Conservation (phyloP, 2,329 filamentous ascomycete genomes). For the Orbilia brochopaga region DNA sequence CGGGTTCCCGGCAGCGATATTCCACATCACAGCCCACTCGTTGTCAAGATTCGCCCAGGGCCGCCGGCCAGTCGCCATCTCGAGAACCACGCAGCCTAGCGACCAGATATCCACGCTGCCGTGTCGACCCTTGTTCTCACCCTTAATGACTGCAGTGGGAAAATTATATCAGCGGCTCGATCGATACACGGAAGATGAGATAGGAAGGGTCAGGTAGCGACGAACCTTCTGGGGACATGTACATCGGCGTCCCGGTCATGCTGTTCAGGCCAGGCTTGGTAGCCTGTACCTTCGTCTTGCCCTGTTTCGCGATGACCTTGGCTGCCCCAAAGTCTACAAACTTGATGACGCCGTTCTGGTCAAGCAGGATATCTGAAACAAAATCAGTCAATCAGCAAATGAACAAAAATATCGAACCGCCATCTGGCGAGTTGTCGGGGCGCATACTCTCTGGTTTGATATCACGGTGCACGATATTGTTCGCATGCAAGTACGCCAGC, state of each 20-base stretch:
- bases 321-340: constrained; percentile 98
- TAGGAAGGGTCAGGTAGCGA: background rate
- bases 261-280: constrained; percentile 70
- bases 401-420: constrained; percentile 8
- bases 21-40: constrained; percentile 99
- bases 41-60: constrained; percentile 97
- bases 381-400: constrained; percentile 54
- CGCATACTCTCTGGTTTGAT: constrained; percentile 93
- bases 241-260: constrained; percentile 99
- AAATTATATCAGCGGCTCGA: background rate
- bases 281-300: constrained; percentile 78
- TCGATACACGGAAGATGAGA: background rate
- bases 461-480: constrained; percentile 90
- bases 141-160: constrained; percentile 74
- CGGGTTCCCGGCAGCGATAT: constrained; percentile 95
- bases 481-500: constrained; percentile 88
- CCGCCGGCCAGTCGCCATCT: constrained; percentile 93
- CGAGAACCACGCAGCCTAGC: constrained; percentile 91
- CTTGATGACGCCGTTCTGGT: constrained; percentile 98
- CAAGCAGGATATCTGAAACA: constrained; percentile 80
- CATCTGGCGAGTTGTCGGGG: background rate
- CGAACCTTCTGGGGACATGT: constrained; percentile 87
- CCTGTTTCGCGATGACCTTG: constrained; percentile 93
- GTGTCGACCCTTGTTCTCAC: constrained; percentile 77
- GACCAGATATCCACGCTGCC: constrained; percentile 96